Evolutionary conservation across 768 basidiomycete species (phyloP), one percentile per base, ranked within the genome.

Genomic region (Tricholoma hemisulphureum): DNA sequence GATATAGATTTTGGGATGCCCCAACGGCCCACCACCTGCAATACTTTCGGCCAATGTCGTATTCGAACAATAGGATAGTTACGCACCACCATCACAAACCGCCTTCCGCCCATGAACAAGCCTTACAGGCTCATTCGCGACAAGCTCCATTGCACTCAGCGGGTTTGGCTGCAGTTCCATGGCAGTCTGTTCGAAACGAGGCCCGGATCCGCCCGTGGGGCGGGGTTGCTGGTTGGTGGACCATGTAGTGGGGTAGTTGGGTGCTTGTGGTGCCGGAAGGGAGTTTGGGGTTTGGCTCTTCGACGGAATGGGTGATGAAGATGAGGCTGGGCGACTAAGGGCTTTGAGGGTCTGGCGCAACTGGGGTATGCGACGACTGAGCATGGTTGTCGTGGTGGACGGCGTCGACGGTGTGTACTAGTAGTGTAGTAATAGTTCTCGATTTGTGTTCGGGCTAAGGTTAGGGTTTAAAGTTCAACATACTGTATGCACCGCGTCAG

Each of bases 1-100:
- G 72, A 99, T 94, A 68, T 84, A 98, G 59, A 98, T 86, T 78
- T 94, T 95, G 5, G 97, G 97, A 70, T 99, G 97, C 21, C 97
- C 97, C 26, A 99, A 82, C 41, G 97, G 84, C 10, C 96, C 97
- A 69, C 87, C 88, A 74, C 96, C 96, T 98, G 69, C 4, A 20
- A 18, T 16, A 53, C 8, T 21, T 55, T 31, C 51, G 21, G 46
- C 35, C 14, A 31, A 24, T 9, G 31, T 4, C 21, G 21, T 32
- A 24, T 1, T 16, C 51, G 11, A 48, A 32, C 6, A 41, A 53
- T 52, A 53, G 20, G 20, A 39, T 26, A 45, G 29, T 1, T 49
- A 78, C 92, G 65, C 63, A 98, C 97, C 96, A 66, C 97, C 97
- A 71, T 99, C 96, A 71, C 97, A 99, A 50, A 88, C 80, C 2